Evolutionary conservation across 2,329 filamentous ascomycete genomes (phyloP).

Genomic region (Pseudocercospora macadamiae): DNA sequence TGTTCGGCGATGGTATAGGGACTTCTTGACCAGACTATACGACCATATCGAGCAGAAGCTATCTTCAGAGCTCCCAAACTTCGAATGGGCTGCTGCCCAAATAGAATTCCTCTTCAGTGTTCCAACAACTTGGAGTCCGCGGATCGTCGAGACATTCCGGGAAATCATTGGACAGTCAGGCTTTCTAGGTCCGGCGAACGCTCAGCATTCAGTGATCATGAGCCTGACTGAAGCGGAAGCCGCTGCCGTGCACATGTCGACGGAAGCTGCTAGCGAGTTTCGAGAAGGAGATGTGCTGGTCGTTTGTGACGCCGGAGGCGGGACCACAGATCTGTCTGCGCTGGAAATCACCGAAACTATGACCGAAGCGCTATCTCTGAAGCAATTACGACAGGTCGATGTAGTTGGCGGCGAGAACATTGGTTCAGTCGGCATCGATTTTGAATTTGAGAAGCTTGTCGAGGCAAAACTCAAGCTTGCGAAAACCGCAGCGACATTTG

Average conservation of each 20-base stretch:
- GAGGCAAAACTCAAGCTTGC: constrained; percentile 8
- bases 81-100: constrained; percentile 49
- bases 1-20: constrained; percentile 19
- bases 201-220: constrained; percentile 33
- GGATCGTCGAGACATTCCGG: constrained; percentile 35
- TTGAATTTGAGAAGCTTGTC: constrained; percentile 11
- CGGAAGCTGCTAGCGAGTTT: constrained; percentile 12
- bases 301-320: constrained; percentile 56
- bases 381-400: constrained; percentile 14
- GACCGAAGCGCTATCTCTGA: background rate
- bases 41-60: constrained; percentile 15
- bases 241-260: constrained; percentile 54
- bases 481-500: background rate
- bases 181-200: constrained; percentile 43
- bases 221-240: constrained; percentile 59
- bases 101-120: constrained; percentile 62
- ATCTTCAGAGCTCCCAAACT: constrained; percentile 13
- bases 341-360: constrained; percentile 35
- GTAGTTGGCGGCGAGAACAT: constrained; percentile 16
- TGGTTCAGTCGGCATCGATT: constrained; percentile 15
- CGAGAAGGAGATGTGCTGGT: constrained; percentile 49
- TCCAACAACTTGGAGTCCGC: constrained; percentile 62
- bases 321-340: constrained; percentile 49
- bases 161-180: constrained; percentile 52
- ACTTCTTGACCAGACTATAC: constrained; percentile 20